Percentiles rank a stretch among this genome's conserved stretches.
Evolutionary conservation across 495 filamentous ascomycete species (phyloP).

Genomic region (Poronia punctata): DNA sequence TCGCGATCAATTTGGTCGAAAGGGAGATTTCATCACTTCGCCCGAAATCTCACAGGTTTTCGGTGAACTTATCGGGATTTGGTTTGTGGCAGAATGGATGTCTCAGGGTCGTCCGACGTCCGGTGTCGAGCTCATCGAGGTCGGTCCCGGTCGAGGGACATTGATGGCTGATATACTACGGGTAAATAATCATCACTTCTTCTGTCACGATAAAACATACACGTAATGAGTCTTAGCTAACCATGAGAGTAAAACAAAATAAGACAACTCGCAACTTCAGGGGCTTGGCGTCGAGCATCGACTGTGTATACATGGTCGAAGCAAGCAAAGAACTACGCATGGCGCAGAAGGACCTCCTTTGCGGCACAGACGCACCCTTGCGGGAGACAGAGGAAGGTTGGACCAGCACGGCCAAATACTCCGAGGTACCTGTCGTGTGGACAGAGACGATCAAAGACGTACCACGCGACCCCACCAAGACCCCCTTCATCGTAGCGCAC

Average conservation of each 20-base stretch:
- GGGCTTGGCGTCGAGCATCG: conserved; percentile 64
- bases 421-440: conserved; percentile 70
- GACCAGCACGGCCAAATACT: conserved; percentile 69
- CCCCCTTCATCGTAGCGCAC: conserved; percentile 89
- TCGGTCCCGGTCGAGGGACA: conserved; percentile 90
- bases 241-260: neutral
- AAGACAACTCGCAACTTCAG: conserved; percentile 84
- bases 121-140: conserved; percentile 81
- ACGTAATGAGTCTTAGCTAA: neutral
- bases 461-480: conserved; percentile 52
- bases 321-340: conserved; percentile 68
- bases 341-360: conserved; percentile 76
- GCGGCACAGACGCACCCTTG: conserved; percentile 61
- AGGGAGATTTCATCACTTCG: conserved; percentile 93
- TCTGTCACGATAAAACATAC: too few species aligned
- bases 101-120: conserved; percentile 65
- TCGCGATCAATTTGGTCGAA: conserved; percentile 77
- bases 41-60: conserved; percentile 97
- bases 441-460: conserved; percentile 81
- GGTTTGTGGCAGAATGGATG: conserved; percentile 95
- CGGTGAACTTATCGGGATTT: conserved; percentile 87
- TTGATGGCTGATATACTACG: conserved; percentile 95
- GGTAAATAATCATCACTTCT: conserved; percentile 42
- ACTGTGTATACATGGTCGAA: conserved; percentile 85
- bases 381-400: conserved; percentile 68